Conservation (phyloP, 2,329 filamentous ascomycete species). For the Ophiostoma sp. region DNA sequence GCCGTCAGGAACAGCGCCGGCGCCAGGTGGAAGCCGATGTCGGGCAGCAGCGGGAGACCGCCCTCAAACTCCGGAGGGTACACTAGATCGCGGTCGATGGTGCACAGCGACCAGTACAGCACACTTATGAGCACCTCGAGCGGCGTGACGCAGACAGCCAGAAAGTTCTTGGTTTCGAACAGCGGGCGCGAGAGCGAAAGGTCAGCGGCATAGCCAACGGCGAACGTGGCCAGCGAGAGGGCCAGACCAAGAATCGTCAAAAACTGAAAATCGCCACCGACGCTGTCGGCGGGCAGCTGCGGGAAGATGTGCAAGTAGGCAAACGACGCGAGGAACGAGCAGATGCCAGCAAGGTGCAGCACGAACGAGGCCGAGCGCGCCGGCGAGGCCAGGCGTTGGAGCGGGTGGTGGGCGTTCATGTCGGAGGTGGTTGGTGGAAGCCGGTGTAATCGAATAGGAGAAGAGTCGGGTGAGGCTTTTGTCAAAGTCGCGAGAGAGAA, state of each 20-base stretch:
- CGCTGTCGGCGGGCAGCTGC: constrained; percentile 56
- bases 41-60: constrained; percentile 55
- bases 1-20: constrained; percentile 64
- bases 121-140: constrained; percentile 70
- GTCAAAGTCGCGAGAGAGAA: neutral
- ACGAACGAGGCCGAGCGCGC: constrained; percentile 62
- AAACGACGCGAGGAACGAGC: constrained; percentile 56
- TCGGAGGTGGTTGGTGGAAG: neutral
- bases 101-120: constrained; percentile 69
- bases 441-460: neutral
- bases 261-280: constrained; percentile 70
- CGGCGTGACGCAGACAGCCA: constrained; percentile 66
- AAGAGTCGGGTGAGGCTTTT: no score
- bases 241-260: constrained; percentile 72
- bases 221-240: constrained; percentile 62
- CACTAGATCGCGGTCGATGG: constrained; percentile 55
- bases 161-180: constrained; percentile 66
- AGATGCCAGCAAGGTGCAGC: constrained; percentile 58
- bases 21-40: constrained; percentile 64
- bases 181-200: constrained; percentile 57
- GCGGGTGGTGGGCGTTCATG: constrained; percentile 54
- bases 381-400: constrained; percentile 67
- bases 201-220: constrained; percentile 63
- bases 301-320: constrained; percentile 52
- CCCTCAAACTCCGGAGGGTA: constrained; percentile 58